Evolutionary conservation across 1,284 basidiomycete genomes (phyloP), one percentile per base, ranked within the genome.

Genomic region (Pascua sp.): DNA sequence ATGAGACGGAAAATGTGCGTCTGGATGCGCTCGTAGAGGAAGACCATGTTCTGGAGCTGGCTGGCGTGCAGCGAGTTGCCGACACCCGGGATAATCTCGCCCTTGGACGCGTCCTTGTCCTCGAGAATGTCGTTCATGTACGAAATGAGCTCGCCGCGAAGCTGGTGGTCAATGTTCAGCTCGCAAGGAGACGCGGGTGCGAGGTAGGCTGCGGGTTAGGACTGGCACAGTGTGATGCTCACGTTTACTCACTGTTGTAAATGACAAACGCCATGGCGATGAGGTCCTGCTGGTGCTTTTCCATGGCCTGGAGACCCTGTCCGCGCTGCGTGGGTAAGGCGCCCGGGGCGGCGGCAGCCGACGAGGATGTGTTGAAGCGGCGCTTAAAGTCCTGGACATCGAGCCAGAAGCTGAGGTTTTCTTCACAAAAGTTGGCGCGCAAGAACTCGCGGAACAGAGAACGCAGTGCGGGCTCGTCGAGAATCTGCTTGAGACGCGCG

Each of bases 361-460:
- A 92, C 5, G 89, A 94, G 0, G 95, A 96, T 58, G 92, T 97
- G 71, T 86, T 88, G 80, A 98, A 98, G 68, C 93, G 88, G 66
- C 89, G 84, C 80, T 93, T 94, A 81, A 98, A 96, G 73, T 98
- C 95, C 75, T 93, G 86, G 1, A 97, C 95, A 69, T 98, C 96
- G 54, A 98, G 77, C 89, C 93, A 98, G 80, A 97, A 98, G 48
- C 88, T 87, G 66, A 98, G 79, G 73, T 98, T 98, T 82, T 98
- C 95, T 74, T 98, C 95, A 80, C 93, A 98, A 75, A 97, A 97
- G 77, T 97, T 97, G 51, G 86, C 84, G 45, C 91, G 85, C 55
- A 98, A 78, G 80, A 95, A 96, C 63, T 98, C 95, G 57, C 95
- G 86, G 83, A 98, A 98, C 45, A 97, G 80, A 4, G 85, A 84